phyloP scores from a whole-genome alignment of 495 filamentous ascomycete species.

The Aspergillus wentii region DNA sequence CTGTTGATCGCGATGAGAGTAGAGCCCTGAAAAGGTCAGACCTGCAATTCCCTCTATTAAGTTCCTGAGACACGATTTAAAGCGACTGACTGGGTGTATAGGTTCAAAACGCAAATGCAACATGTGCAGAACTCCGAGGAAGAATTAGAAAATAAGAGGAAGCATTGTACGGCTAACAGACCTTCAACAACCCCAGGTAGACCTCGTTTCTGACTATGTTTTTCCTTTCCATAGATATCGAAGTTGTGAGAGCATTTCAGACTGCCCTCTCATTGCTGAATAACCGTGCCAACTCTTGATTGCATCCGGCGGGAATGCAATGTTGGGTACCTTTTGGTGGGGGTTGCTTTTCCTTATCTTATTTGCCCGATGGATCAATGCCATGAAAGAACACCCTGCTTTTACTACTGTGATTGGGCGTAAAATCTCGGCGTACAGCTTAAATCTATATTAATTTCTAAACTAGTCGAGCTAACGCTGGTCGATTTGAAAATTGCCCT shows the following conservation, averaged over 20 bases:
- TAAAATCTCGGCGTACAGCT: too few species aligned
- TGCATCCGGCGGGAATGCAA: too few species aligned
- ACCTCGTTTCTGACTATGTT: conserved; percentile 6
- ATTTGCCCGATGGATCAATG: too few species aligned
- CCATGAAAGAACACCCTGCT: too few species aligned
- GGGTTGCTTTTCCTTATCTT: too few species aligned
- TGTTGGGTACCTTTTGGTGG: too few species aligned
- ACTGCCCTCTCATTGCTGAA: conserved; percentile 67
- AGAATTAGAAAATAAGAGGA: conserved; percentile 62
- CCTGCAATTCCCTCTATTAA: too few species aligned
- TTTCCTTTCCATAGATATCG: conserved; percentile 47
- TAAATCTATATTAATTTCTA: too few species aligned
- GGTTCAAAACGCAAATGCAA: conserved; percentile 70
- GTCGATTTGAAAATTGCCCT: too few species aligned
- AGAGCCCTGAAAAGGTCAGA: conserved; percentile 62
- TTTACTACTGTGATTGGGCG: too few species aligned
- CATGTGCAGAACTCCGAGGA: conserved; percentile 68
- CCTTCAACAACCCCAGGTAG: neutral
- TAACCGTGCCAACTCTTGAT: conserved; percentile 19
- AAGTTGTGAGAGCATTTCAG: conserved; percentile 78
- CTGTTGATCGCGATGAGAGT: conserved; percentile 62
- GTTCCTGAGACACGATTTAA: neutral
- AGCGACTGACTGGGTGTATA: conserved; percentile 19
- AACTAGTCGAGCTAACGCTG: too few species aligned
- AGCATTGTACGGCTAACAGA: conserved; percentile 56